Conservation (phyloP, 139 green algal genomes). For the Astrephomene gubernaculifera region DNA sequence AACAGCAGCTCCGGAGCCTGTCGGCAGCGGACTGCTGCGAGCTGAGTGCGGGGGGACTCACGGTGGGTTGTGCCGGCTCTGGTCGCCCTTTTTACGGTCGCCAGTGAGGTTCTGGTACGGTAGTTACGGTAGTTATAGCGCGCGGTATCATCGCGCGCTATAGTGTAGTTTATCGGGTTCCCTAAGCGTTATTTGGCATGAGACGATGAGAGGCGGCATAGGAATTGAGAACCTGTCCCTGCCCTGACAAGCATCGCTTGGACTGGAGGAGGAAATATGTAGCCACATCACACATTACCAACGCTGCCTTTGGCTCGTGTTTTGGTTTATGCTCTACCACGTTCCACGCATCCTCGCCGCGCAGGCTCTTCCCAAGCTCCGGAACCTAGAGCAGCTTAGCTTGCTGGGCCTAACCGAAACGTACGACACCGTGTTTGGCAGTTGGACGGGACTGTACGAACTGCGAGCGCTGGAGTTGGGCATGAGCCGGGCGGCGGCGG, state of each 20-base stretch:
- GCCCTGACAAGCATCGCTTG: neutral
- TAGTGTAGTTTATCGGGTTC: too few species aligned
- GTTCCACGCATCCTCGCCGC: neutral
- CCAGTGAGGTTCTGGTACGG: neutral
- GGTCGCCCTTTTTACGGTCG: neutral
- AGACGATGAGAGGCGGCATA: neutral
- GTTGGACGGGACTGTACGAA: conserved; percentile 11
- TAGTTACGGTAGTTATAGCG: neutral
- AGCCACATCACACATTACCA: neutral
- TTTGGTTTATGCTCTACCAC: neutral
- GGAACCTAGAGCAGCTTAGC: conserved; percentile 9
- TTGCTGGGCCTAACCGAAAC: neutral
- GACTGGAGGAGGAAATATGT: neutral
- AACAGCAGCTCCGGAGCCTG: neutral
- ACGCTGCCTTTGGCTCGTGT: neutral
- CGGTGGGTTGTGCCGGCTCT: neutral
- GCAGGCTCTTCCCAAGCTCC: neutral
- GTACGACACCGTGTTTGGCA: neutral
- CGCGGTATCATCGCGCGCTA: too few species aligned
- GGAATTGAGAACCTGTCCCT: neutral
- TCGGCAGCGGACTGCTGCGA: conserved; percentile 2
- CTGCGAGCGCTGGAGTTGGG: conserved; percentile 16
- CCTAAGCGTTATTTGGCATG: too few species aligned
- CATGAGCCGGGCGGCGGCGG: neutral
- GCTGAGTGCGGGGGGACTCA: neutral